Evolutionary conservation across 2,329 filamentous ascomycete genomes (phyloP), one percentile per base, ranked within the genome.

Genomic region (Fusarium longipes): DNA sequence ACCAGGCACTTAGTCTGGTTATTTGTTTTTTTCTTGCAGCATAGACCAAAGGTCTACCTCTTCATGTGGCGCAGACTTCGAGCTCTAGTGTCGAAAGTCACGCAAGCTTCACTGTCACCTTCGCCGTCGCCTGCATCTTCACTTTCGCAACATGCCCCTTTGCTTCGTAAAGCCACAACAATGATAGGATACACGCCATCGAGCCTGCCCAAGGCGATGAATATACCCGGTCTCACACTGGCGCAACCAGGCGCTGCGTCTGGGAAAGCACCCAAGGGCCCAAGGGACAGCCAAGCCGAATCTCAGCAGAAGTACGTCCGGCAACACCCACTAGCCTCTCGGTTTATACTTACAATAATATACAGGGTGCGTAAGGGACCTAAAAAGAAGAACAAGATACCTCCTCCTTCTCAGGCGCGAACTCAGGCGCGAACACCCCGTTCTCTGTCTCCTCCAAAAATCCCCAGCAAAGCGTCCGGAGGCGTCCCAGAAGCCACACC

Each of bases 401-500:
- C 8, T 10, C 20, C 18, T 15, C 33, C 47, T 39, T 15, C 42
- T 29, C 48, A 48, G 32, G 27, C 49, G n/a, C 20, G 25, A 27
- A 11, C 42, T 29, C 48, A 48, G 32, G 27, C 49, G n/a, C 20
- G 25, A 27, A 11, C 14, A 11, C 25, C n/a, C 9, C 61, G 44
- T 24, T 65, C 51, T n/a, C n/a, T 44, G 10, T 53, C 57, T 2
- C 63, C 65, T 20, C 56, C 33, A 1, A 57, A 53, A 12, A 27
- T 60, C 25, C 78, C 74, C 65, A 83, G 78, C 66, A 44, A 55
- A 8, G 78, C 61, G 6, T 88, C 86, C 1, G 86, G 86, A 50
- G 86, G 86, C 50, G 77, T 89, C 24, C 92, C 93, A 1, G 73
- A 84, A 0, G 87, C 92, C 0, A 85, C 85, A 2, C 43, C 77